These are phyloP conservation scores for Boletus coccyginus DNA, from an alignment of 768 basidiomycete genomes.

Conservation along the genomic window DNA sequence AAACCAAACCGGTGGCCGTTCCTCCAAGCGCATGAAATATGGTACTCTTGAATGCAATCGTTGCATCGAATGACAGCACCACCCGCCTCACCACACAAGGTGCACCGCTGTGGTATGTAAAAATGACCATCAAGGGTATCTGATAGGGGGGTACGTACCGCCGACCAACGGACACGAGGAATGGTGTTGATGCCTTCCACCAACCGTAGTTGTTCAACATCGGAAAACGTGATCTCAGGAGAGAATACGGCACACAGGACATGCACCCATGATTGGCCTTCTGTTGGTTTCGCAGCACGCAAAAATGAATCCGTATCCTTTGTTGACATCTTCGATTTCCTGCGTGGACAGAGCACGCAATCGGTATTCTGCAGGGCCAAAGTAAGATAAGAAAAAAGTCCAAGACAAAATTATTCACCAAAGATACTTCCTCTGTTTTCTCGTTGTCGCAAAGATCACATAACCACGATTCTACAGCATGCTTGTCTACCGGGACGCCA, in stretches of 20 bases:
- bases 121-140: not conserved
- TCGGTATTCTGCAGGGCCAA: conserved; percentile 57
- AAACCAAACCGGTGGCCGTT: conserved; percentile 86
- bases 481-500: conserved; percentile 65
- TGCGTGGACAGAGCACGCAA: conserved; percentile 80
- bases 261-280: conserved; percentile 92
- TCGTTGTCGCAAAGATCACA: conserved; percentile 90
- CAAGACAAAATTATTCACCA: conserved; percentile 46
- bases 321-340: conserved; percentile 32
- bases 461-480: conserved; percentile 68
- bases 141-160: conserved; percentile 45
- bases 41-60: conserved; percentile 79
- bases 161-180: conserved; percentile 65
- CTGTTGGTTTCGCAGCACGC: conserved; percentile 83
- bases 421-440: conserved; percentile 74
- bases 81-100: conserved; percentile 63
- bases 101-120: conserved; percentile 56
- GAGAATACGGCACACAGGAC: conserved; percentile 86
- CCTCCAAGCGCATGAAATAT: conserved; percentile 89
- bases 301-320: conserved; percentile 63
- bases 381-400: not conserved
- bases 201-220: conserved; percentile 66
- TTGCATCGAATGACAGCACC: conserved; percentile 84
- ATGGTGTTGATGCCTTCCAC: conserved; percentile 86
- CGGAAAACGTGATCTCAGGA: conserved; percentile 80